Base-by-base conservation (phyloP, 345 rosid genomes). In the Euphorbia pulcherrima region DNA sequence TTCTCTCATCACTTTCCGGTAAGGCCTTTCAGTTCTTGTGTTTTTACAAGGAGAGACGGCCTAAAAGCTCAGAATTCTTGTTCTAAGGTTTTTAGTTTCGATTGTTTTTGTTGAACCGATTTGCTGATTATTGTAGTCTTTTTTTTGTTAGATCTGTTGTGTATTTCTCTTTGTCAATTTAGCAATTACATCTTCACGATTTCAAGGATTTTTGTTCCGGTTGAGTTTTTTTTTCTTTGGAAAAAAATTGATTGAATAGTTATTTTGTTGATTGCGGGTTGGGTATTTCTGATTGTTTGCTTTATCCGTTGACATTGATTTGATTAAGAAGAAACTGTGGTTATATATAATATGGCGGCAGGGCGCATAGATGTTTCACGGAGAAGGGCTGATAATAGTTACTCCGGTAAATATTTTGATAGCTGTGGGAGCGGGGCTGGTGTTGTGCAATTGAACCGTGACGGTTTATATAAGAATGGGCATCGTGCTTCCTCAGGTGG, bases 321-420 rank as follows among this genome's bases (percentile, higher is more conserved):
- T 84, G 51, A 77, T 81, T 79, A 73, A 70, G 76, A 65, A 76
- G 87, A 68, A 77, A 78, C 67, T 82, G 78, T 79, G 84, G 90
- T 78, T 82, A 79, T 78, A 5, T 75, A 84, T 66, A 68, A 84
- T 72, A 89, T 89, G 96, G 92, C 90, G 74, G 82, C 92, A 85
- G 90, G 96, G 72, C 85, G 87, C 33, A 58, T 79, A 20, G 80
- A 71, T 64, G 85, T 87, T 37, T 82, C 81, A 18, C 83, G 83
- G 73, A 82, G 85, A 65, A 72, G 80, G 65, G 83, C 65, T 74
- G 30, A 53, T 27, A 14, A 52, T 63, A 57, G 74, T 66, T 44
- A 60, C 60, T 67, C 60, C 63, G 44, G 47, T 70, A 77, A 65
- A 44, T 77, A 75, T 63, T 60, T 70, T 53, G 60, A 62, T 53